Evolutionary conservation across 345 rosid genomes (phyloP).

Genomic region (Brassica napus): Da-Ae NC_063438.1:13336501-13337000

Average conservation of each 20-base stretch:
- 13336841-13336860: slow-evolving; percentile 2
- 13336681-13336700: not conserved
- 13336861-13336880: slow-evolving; percentile 23
- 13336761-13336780: slow-evolving; percentile 52
- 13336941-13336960: slow-evolving; percentile 77
- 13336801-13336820: slow-evolving; percentile 3
- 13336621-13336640: slow-evolving; percentile 72
- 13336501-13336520: not conserved
- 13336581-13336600: slow-evolving; percentile 63
- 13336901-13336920: not conserved
- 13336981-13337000: slow-evolving; percentile 86
- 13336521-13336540: slow-evolving; percentile 83
- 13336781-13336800: not conserved
- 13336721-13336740: slow-evolving; percentile 85
- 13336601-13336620: slow-evolving; percentile 86
- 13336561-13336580: slow-evolving; percentile 70
- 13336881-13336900: not conserved
- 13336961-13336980: slow-evolving; percentile 85
- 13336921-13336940: not conserved
- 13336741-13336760: slow-evolving; percentile 67
- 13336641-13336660: not conserved
- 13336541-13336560: slow-evolving; percentile 68
- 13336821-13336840: slow-evolving; percentile 8
- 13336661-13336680: not conserved
- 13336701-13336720: slow-evolving; percentile 42